These are phyloP conservation scores for Fusarium irregulare DNA, from an alignment of 2,329 filamentous ascomycete genomes.

Conservation along the genomic window DNA sequence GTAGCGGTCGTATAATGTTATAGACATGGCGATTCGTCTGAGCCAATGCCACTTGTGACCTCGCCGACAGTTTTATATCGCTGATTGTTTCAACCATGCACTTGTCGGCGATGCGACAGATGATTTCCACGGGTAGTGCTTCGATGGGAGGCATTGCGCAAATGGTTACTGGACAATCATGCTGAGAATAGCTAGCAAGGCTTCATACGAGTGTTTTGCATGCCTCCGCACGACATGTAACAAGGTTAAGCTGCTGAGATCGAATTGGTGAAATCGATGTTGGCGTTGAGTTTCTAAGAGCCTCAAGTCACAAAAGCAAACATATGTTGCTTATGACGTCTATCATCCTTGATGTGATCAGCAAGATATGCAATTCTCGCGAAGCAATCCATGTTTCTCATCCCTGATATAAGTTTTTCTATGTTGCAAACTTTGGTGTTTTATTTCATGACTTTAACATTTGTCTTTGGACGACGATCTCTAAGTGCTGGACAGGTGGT, in stretches of 20 bases:
- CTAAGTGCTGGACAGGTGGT: too few species aligned
- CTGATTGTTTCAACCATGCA: background rate
- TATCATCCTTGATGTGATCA: background rate
- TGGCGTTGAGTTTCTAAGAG: background rate
- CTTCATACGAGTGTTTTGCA: background rate
- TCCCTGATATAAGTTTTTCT: background rate
- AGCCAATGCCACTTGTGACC: background rate
- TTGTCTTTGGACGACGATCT: too few species aligned
- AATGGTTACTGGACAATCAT: background rate
- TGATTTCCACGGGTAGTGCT: background rate
- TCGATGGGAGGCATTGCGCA: conserved; percentile 2
- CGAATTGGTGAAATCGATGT: background rate
- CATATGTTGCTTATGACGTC: background rate
- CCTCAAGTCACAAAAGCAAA: background rate
- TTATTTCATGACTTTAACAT: background rate
- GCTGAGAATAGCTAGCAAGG: background rate
- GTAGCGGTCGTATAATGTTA: conserved; percentile 10
- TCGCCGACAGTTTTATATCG: background rate
- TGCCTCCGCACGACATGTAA: background rate
- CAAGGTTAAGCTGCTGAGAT: background rate
- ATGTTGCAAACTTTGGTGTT: background rate
- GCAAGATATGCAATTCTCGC: background rate
- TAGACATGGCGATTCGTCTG: conserved; percentile 17
- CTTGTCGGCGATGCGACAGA: background rate
- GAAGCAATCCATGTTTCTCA: background rate